These are phyloP conservation scores for Fusarium haematococcum DNA, from an alignment of 2,329 filamentous ascomycete species.

Conservation along the genomic window DNA sequence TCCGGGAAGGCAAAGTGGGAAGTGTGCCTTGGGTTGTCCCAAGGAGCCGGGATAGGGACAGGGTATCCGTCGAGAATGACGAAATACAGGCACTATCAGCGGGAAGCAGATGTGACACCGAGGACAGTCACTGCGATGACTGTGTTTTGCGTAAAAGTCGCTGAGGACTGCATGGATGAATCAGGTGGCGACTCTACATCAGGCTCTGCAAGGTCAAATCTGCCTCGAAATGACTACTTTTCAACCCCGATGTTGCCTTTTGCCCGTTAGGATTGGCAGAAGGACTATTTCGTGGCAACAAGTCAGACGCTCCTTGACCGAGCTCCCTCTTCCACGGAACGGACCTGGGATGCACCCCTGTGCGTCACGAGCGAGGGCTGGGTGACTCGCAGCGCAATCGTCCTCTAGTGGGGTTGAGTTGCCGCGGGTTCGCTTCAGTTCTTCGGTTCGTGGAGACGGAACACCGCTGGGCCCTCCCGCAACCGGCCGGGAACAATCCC, in stretches of 20 bases:
- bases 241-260: not conserved
- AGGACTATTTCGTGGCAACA: not conserved
- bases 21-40: not conserved
- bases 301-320: conserved; percentile 7
- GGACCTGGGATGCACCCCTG: conserved; percentile 18
- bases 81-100: conserved; percentile 16
- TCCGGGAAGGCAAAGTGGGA: conserved; percentile 1
- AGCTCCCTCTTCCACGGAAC: not conserved
- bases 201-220: not conserved
- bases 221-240: not conserved
- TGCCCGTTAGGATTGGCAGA: not conserved
- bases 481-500: not conserved
- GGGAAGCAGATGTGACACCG: not conserved
- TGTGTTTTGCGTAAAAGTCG: not conserved
- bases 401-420: not conserved
- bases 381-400: conserved; percentile 22
- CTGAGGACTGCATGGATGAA: conserved; percentile 15
- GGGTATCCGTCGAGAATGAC: conserved; percentile 11
- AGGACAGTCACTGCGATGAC: not conserved
- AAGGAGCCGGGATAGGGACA: not conserved
- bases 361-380: conserved; percentile 30
- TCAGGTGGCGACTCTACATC: conserved; percentile 9
- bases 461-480: not conserved
- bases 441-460: not conserved
- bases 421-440: not conserved